Percentiles rank a stretch among this genome's conserved stretches.
Conservation (phyloP, 2,329 filamentous ascomycete genomes). For the Fusarium sp. region DNA sequence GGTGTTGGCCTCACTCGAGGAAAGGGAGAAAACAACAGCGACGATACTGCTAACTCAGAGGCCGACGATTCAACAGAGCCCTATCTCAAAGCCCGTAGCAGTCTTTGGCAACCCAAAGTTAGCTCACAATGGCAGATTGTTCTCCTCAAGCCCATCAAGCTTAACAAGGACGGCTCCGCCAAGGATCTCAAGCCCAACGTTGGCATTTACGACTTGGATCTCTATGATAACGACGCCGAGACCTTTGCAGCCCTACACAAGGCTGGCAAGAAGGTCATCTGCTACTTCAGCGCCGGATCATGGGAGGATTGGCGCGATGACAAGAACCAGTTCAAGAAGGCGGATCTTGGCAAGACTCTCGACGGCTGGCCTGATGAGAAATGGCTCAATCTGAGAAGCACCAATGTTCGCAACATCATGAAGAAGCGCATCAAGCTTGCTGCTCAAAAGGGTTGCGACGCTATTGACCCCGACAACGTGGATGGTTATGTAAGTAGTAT, state of each 20-base stretch:
- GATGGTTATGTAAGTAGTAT: slow-evolving; percentile 64
- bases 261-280: slow-evolving; percentile 69
- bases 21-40: slow-evolving; percentile 33
- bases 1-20: slow-evolving; percentile 60
- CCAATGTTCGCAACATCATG: slow-evolving; percentile 72
- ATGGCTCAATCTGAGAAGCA: slow-evolving; percentile 69
- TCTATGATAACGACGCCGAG: slow-evolving; percentile 61
- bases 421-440: slow-evolving; percentile 65
- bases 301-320: slow-evolving; percentile 72
- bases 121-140: slow-evolving; percentile 69
- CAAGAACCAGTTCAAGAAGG: slow-evolving; percentile 58
- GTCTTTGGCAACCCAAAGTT: slow-evolving; percentile 61
- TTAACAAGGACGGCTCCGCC: slow-evolving; percentile 50
- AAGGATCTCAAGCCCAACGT: slow-evolving; percentile 53
- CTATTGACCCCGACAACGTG: slow-evolving; percentile 75
- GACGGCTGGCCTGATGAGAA: slow-evolving; percentile 72
- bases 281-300: slow-evolving; percentile 78
- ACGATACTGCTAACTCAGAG: slow-evolving; percentile 18
- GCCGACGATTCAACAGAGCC: slow-evolving; percentile 28
- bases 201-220: slow-evolving; percentile 56
- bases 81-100: slow-evolving; percentile 32
- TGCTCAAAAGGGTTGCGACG: slow-evolving; percentile 69
- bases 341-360: slow-evolving; percentile 66
- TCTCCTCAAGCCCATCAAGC: slow-evolving; percentile 54
- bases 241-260: slow-evolving; percentile 64